Evolutionary conservation across 73 alveolate species (phyloP).

Genomic region (Durusdinium trenchii): DNA sequence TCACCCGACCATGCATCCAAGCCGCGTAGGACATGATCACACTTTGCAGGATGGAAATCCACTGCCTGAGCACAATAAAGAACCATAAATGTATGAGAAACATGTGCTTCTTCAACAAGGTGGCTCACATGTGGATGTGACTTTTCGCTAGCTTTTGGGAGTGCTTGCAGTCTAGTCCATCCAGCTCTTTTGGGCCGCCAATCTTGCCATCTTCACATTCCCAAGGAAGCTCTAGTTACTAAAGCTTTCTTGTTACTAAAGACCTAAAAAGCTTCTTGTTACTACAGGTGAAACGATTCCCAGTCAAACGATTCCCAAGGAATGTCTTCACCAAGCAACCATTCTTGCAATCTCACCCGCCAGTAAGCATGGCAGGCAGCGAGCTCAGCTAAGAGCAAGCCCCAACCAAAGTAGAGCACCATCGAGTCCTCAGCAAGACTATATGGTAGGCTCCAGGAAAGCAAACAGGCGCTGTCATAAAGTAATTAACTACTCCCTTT

Average conservation of each 20-base stretch:
- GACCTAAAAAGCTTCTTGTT: not conserved
- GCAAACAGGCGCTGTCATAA: too few species aligned
- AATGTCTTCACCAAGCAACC: conserved; percentile 1
- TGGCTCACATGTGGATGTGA: too few species aligned
- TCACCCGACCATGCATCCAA: not conserved
- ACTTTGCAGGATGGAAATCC: conserved; percentile 57
- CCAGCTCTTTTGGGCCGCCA: too few species aligned
- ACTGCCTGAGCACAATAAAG: not conserved
- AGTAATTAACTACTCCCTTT: too few species aligned
- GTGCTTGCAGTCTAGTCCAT: too few species aligned
- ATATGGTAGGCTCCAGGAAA: too few species aligned
- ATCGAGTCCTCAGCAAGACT: conserved; percentile 39
- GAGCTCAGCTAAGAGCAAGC: conserved; percentile 84
- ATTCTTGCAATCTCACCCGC: conserved; percentile 82
- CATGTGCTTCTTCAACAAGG: not conserved
- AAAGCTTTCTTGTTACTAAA: not conserved
- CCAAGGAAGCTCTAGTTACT: not conserved
- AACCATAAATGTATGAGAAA: not conserved
- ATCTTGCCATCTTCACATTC: not conserved
- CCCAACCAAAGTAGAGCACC: conserved; percentile 95
- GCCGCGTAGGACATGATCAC: conserved; percentile 64
- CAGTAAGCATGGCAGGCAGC: conserved; percentile 93
- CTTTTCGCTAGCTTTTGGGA: too few species aligned
- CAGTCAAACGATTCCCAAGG: not conserved
- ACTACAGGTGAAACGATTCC: not conserved